phyloP scores from a whole-genome alignment of 768 basidiomycete species.

The button mushroom (Agaricus bisporus) region DNA sequence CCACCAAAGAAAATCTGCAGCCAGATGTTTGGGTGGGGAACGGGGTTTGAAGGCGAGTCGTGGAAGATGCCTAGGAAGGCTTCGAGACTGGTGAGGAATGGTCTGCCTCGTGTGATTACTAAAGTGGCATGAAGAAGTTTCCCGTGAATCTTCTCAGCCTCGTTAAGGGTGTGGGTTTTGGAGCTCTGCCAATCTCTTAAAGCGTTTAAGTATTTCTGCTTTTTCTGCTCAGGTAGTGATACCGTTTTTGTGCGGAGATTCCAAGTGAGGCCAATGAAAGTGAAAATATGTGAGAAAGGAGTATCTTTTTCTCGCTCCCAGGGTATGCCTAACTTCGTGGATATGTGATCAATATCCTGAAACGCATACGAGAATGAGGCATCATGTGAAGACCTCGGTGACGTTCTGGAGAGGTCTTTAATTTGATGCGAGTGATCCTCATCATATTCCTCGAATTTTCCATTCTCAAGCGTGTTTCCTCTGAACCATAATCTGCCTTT shows the following conservation, averaged over 20 bases:
- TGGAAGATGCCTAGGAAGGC: slow-evolving; percentile 21
- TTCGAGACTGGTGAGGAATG: not conserved
- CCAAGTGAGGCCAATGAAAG: slow-evolving; percentile 6
- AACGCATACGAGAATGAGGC: not conserved
- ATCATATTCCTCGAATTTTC: slow-evolving; percentile 21
- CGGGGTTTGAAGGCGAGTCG: slow-evolving; percentile 24
- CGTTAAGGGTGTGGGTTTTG: slow-evolving; percentile 15
- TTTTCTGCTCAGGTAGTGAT: slow-evolving; percentile 13
- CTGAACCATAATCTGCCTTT: slow-evolving; percentile 19
- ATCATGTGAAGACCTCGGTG: not conserved
- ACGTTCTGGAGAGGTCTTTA: slow-evolving; percentile 17
- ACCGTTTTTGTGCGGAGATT: not conserved
- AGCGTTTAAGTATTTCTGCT: slow-evolving; percentile 16
- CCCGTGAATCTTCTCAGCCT: slow-evolving; percentile 10
- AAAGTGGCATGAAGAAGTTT: not conserved
- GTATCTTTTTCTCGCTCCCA: slow-evolving; percentile 16
- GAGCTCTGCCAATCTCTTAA: slow-evolving; percentile 16
- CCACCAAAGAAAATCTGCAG: slow-evolving; percentile 27
- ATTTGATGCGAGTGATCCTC: slow-evolving; percentile 19
- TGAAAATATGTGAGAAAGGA: slow-evolving; percentile 2
- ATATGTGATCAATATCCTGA: slow-evolving; percentile 27
- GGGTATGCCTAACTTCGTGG: slow-evolving; percentile 15
- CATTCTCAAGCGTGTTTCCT: slow-evolving; percentile 16
- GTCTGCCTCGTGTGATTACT: not conserved
- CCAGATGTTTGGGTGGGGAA: slow-evolving; percentile 1